These are phyloP conservation scores for Lichtheimia hyalospora DNA, from an alignment of 371 early-diverging fungal genomes.

Conservation along the genomic window DNA sequence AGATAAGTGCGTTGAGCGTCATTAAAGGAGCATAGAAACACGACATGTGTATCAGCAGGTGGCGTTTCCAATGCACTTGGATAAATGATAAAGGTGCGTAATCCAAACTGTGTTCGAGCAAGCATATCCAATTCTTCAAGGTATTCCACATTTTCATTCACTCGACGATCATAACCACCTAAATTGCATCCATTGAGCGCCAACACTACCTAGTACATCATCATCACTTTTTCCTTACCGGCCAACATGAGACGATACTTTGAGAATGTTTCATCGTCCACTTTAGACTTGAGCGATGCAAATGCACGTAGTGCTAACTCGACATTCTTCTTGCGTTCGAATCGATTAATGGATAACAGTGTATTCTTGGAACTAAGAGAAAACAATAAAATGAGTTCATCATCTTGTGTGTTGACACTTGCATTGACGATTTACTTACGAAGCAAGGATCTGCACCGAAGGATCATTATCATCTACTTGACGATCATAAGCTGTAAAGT, in stretches of 20 bases:
- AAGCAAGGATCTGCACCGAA: conserved; percentile 52
- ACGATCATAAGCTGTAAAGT: conserved; percentile 67
- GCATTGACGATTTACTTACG: conserved; percentile 25
- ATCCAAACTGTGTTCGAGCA: conserved; percentile 44
- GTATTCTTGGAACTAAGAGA: conserved; percentile 35
- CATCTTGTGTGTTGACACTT: too few species aligned
- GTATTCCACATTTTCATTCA: conserved; percentile 86
- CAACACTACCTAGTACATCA: background rate
- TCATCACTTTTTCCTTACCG: conserved; percentile 4
- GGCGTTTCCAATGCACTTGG: conserved; percentile 26
- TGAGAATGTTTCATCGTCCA: conserved; percentile 28
- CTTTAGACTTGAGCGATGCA: conserved; percentile 39
- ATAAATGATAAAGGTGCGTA: conserved; percentile 45
- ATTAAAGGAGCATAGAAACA: conserved; percentile 89
- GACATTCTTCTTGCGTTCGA: conserved; percentile 94
- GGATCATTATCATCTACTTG: conserved; percentile 55
- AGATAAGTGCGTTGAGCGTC: conserved; percentile 79
- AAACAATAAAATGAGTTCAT: background rate
- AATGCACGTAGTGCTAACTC: conserved; percentile 80
- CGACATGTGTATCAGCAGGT: conserved; percentile 60
- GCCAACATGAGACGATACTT: conserved; percentile 71
- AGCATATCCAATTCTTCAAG: conserved; percentile 66
- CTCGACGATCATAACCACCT: conserved; percentile 88
- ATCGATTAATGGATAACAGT: conserved; percentile 86
- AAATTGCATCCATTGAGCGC: background rate